Conservation (phyloP, 2,329 filamentous ascomycete genomes). For the Talaromyces sp. region DNA sequence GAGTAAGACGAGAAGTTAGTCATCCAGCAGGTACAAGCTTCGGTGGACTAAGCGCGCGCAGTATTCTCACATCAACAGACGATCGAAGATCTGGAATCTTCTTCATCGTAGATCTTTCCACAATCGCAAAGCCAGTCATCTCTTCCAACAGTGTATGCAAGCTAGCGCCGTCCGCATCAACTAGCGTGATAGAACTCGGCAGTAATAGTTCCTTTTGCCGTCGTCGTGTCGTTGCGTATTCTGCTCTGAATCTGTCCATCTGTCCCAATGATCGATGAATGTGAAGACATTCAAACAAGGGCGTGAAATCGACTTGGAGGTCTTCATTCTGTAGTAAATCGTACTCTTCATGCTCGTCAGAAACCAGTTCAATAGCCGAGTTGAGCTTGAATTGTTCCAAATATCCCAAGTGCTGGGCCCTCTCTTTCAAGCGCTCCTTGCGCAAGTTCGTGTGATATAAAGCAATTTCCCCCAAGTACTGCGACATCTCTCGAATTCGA, state of each 20-base stretch:
- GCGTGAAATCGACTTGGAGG: conserved; percentile 88
- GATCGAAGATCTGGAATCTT: conserved; percentile 79
- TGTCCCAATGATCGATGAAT: conserved; percentile 94
- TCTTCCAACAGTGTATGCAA: conserved; percentile 90
- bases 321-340: conserved; percentile 95
- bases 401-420: conserved; percentile 71
- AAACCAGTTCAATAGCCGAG: conserved; percentile 90
- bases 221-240: conserved; percentile 87
- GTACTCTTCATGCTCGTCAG: conserved; percentile 92
- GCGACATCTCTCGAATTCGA: conserved; percentile 89
- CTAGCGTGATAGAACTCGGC: conserved; percentile 69
- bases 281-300: conserved; percentile 89
- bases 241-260: conserved; percentile 81
- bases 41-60: background rate
- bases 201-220: conserved; percentile 89
- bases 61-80: conserved; percentile 66
- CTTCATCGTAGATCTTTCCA: conserved; percentile 90
- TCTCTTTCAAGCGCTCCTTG: conserved; percentile 75
- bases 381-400: conserved; percentile 85
- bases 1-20: background rate
- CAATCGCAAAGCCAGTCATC: conserved; percentile 93
- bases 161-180: conserved; percentile 77
- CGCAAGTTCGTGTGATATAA: conserved; percentile 94
- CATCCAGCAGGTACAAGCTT: background rate
- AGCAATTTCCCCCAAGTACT: conserved; percentile 91